Conservation (phyloP, 208 protist genomes). For the Wallacemonas rigidus region DNA sequence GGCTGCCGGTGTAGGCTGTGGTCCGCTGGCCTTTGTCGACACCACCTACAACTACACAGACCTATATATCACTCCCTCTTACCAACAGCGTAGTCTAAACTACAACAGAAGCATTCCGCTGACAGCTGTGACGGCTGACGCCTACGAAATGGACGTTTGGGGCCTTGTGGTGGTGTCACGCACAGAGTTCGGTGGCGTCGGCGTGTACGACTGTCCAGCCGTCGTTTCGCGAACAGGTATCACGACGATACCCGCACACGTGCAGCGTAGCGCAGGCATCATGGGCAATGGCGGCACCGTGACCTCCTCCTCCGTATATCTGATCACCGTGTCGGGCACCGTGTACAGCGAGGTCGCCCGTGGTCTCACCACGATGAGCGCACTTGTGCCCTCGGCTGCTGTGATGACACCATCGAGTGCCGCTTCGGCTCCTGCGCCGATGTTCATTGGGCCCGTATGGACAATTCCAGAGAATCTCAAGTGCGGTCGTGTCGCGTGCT, state of each 20-base stretch:
- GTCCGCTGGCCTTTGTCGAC: constrained; percentile 30
- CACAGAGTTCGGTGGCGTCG: constrained; percentile 12
- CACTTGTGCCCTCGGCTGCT: not conserved
- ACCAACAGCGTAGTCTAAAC: constrained; percentile 21
- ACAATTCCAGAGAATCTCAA: not conserved
- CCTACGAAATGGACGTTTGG: constrained; percentile 11
- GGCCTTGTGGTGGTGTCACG: not conserved
- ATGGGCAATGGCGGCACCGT: constrained; percentile 24
- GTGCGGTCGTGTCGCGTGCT: constrained; percentile 6
- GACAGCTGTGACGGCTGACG: constrained; percentile 10
- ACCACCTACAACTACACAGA: constrained; percentile 28
- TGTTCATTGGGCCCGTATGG: not conserved
- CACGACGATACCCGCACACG: not conserved
- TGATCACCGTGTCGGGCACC: constrained; percentile 12
- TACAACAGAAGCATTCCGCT: constrained; percentile 29
- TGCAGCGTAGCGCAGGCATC: constrained; percentile 26
- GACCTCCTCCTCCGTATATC: constrained; percentile 28
- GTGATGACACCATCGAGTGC: not conserved
- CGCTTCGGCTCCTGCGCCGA: not conserved
- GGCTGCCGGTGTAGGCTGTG: constrained; percentile 11
- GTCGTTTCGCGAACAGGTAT: not conserved
- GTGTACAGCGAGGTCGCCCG: constrained; percentile 3
- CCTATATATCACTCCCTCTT: constrained; percentile 33
- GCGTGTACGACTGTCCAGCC: constrained; percentile 1
- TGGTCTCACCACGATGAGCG: not conserved